phyloP scores from a whole-genome alignment of 352 stramenopile genomes.

The Phytophthora pistaciae region DNA sequence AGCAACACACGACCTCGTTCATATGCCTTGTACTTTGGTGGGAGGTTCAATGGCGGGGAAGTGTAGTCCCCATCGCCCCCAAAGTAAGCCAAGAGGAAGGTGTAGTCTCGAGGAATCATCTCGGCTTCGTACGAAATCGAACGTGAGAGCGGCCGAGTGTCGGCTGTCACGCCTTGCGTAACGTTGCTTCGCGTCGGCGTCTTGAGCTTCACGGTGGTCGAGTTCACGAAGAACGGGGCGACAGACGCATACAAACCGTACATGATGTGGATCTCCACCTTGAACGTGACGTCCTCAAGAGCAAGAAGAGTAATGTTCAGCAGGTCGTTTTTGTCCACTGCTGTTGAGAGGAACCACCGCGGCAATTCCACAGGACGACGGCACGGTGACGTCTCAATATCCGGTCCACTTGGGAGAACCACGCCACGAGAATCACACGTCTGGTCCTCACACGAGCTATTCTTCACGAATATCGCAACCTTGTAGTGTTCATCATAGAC shows the following conservation, averaged over 20 bases:
- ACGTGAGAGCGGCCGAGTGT: constrained; percentile 78
- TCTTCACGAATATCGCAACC: constrained; percentile 95
- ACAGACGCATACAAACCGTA: constrained; percentile 92
- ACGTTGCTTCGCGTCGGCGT: constrained; percentile 77
- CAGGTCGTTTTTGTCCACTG: constrained; percentile 93
- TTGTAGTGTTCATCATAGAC: constrained; percentile 97
- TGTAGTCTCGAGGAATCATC: constrained; percentile 85
- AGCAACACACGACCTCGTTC: constrained; percentile 95
- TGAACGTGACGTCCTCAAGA: constrained; percentile 96
- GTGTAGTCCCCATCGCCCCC: constrained; percentile 66
- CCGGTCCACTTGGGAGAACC: constrained; percentile 53
- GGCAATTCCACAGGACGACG: constrained; percentile 90
- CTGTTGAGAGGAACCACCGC: constrained; percentile 90
- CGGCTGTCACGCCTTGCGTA: constrained; percentile 66
- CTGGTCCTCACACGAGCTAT: constrained; percentile 92
- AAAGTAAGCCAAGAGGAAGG: constrained; percentile 92
- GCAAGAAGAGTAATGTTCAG: constrained; percentile 96
- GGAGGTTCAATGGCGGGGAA: constrained; percentile 93
- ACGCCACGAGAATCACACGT: constrained; percentile 78
- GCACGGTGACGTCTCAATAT: constrained; percentile 94
- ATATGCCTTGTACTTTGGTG: constrained; percentile 93
- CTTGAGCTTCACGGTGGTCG: constrained; percentile 88
- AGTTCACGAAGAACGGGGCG: constrained; percentile 93
- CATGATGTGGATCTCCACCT: constrained; percentile 96
- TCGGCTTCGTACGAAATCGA: constrained; percentile 89